Percentiles rank a stretch among this genome's conserved stretches.
Conservation (phyloP, 345 rosid species). For the Sisymbrium altissimum region DNA sequence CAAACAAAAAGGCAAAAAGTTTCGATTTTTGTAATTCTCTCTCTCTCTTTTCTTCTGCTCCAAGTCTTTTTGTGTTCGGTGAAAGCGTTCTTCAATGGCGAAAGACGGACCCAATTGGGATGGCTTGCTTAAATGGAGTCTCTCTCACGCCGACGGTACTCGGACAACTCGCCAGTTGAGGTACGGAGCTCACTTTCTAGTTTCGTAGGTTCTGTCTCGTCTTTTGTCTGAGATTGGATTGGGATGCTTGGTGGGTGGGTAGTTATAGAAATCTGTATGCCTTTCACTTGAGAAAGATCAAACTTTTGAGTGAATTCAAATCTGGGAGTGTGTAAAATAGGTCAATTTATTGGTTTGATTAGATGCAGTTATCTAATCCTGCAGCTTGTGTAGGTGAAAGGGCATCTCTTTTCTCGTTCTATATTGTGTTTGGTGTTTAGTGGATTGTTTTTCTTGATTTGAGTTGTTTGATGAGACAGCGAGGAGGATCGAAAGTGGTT, state of each 20-base stretch:
- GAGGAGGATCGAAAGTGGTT: constrained; percentile 98
- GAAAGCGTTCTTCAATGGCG: constrained; percentile 45
- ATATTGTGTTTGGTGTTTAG: background rate
- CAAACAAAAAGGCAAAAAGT: background rate
- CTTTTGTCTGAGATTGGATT: background rate
- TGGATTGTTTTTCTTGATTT: constrained; percentile 13
- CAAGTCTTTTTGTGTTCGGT: background rate
- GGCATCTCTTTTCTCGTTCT: background rate
- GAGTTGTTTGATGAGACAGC: constrained; percentile 34
- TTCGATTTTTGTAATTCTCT: background rate
- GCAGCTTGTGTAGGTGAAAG: background rate
- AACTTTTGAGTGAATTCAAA: background rate
- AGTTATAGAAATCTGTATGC: background rate
- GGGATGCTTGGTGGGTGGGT: background rate
- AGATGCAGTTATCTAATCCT: background rate
- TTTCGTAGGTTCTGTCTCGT: background rate
- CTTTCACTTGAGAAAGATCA: background rate
- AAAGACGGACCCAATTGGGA: constrained; percentile 96
- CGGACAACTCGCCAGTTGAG: constrained; percentile 57
- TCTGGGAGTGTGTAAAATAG: background rate
- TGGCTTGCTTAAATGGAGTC: constrained; percentile 93
- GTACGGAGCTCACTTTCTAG: constrained; percentile 30
- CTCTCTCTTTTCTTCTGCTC: background rate
- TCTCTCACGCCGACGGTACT: constrained; percentile 84
- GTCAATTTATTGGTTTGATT: background rate